These are phyloP conservation scores for Heliosperma pusillum DNA, from an alignment of 148 eudicot species.

Conservation along the genomic window DNA sequence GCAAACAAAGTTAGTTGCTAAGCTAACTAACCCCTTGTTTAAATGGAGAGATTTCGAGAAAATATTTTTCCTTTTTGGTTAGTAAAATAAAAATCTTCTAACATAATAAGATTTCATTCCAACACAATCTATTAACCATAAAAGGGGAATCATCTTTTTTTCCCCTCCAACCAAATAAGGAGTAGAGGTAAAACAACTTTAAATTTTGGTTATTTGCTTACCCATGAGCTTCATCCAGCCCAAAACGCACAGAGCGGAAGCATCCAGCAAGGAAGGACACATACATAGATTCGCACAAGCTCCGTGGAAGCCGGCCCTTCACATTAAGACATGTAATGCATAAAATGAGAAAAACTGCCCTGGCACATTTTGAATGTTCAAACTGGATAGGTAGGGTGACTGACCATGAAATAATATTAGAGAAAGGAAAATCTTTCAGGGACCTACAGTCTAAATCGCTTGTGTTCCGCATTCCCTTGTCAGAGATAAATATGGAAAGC, in stretches of 20 bases:
- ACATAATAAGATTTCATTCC: neutral
- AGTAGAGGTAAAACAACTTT: neutral
- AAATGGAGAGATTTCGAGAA: neutral
- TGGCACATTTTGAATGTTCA: no score
- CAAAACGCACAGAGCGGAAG: conserved; percentile 98
- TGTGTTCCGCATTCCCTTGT: no score
- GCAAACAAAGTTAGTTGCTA: conserved; percentile 12
- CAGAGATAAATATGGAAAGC: neutral
- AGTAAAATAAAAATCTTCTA: neutral
- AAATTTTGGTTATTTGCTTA: conserved; percentile 31
- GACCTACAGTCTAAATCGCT: no score
- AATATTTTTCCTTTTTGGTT: neutral
- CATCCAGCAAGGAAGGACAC: conserved; percentile 97
- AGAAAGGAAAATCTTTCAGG: no score
- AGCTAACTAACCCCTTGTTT: neutral
- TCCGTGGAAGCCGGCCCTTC: conserved; percentile 66
- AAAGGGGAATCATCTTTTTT: no score
- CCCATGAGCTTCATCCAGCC: conserved; percentile 99
- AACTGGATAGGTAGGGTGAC: no score
- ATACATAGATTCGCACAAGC: conserved; percentile 72
- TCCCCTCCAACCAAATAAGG: no score
- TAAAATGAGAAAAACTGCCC: neutral
- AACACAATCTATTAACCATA: no score
- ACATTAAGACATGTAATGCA: neutral
- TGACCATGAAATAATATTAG: no score